Evolutionary conservation across 2,329 filamentous ascomycete genomes (phyloP), one percentile per base, ranked within the genome.

Genomic region (Fusarium secorum): DNA sequence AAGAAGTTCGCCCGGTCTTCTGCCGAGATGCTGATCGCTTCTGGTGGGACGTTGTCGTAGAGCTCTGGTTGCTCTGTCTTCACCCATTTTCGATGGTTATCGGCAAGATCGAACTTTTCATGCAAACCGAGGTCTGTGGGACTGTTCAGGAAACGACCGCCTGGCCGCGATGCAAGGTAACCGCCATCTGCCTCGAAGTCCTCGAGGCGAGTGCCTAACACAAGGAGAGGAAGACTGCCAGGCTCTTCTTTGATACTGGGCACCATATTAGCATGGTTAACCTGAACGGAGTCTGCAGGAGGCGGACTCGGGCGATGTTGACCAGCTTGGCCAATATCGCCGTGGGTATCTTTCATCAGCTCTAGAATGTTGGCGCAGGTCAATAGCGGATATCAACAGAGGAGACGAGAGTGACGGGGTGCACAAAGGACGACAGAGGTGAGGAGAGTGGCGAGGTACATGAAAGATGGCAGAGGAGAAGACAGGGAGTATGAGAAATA

Each of bases 271-370:
- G 41, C 41, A 44, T 44, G 22, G 22, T 6, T 22, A 42, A 42
- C 39, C n/a, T 24, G 39, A 42, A 42, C n/a, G 22, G 39, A 4
- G 7, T 18, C 39, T 42, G 39, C 39, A 42, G 39, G 9, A 42
- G n/a, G 39, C 22, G 18, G 39, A 24, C 22, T 22, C 39, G 22
- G 39, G 18, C 24, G 22, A 42, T 15, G 5, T 42, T 42, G 15
- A 24, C 41, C 41, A 42, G 41, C 41, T 13, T 42, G 41, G 41
- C 17, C 11, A 11, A 4, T 1, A 44, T 26, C 6, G 17, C 7
- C 3, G 5, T 3, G 0, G 15, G 7, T 13, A 0, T 42, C 4
- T 6, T 4, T 15, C 0, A 0, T 42, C 22, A 4, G 24, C 26
- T 4, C 7, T 7, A 1, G 22, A 7, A 5, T 22, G 3, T 20